phyloP scores from a whole-genome alignment of 108 stramenopile species.

The Cyclotella kingstonii region DNA sequence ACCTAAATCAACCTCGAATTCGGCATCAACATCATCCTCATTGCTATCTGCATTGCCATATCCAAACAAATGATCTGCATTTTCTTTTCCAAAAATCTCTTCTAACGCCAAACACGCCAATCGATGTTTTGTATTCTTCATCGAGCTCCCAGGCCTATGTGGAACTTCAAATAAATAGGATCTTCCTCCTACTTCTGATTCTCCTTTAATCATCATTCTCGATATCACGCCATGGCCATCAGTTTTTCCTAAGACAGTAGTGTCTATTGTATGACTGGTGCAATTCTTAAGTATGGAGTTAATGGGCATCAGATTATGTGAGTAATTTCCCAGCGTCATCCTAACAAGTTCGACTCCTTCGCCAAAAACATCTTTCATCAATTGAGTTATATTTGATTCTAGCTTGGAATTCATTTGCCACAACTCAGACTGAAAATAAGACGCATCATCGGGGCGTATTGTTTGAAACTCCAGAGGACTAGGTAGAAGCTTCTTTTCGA shows the following conservation, averaged over 20 bases:
- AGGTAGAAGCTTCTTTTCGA: constrained; percentile 56
- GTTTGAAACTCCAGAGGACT: constrained; percentile 43
- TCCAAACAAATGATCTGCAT: constrained; percentile 34
- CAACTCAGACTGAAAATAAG: constrained; percentile 25
- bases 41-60: constrained; percentile 25
- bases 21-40: constrained; percentile 14
- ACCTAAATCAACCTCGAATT: constrained; percentile 10
- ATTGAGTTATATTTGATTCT: neutral
- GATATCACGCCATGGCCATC: constrained; percentile 41
- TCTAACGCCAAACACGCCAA: constrained; percentile 65
- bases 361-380: constrained; percentile 26
- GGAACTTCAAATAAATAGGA: constrained; percentile 40
- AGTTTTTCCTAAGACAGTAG: constrained; percentile 21
- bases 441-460: constrained; percentile 1
- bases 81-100: constrained; percentile 53
- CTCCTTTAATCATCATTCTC: constrained; percentile 17
- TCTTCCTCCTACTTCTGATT: constrained; percentile 3
- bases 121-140: constrained; percentile 42
- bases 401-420: constrained; percentile 18
- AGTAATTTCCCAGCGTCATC: constrained; percentile 32
- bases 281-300: neutral
- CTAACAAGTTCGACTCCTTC: constrained; percentile 34
- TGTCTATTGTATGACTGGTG: neutral
- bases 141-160: constrained; percentile 10
- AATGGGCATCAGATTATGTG: constrained; percentile 5